Conservation (phyloP, 768 basidiomycete species). For the button mushroom (Agaricus bisporus) region DNA sequence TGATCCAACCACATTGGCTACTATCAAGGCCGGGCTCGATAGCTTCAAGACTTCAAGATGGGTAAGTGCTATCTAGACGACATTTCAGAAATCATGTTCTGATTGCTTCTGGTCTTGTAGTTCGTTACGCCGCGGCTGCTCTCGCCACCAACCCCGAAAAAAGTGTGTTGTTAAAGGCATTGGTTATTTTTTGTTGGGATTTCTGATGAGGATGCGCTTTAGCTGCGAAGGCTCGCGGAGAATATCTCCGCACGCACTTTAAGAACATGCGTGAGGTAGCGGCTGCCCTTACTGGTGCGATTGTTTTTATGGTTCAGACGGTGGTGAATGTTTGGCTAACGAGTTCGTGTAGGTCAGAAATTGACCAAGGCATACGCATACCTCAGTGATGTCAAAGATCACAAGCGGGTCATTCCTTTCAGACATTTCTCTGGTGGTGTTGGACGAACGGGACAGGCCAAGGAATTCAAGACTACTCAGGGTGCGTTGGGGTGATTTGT, state of each 20-base stretch:
- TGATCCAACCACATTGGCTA: slow-evolving; percentile 15
- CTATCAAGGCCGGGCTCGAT: slow-evolving; percentile 31
- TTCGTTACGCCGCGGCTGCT: slow-evolving; percentile 90
- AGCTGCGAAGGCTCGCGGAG: slow-evolving; percentile 91
- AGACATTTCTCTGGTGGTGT: slow-evolving; percentile 93
- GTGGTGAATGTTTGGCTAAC: neutral
- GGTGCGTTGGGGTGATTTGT: slow-evolving; percentile 44
- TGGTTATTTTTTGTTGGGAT: neutral
- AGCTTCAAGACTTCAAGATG: slow-evolving; percentile 60
- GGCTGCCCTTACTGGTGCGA: slow-evolving; percentile 81
- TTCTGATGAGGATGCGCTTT: slow-evolving; percentile 13
- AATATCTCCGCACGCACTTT: slow-evolving; percentile 99
- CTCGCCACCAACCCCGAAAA: slow-evolving; percentile 92
- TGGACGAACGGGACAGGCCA: slow-evolving; percentile 90
- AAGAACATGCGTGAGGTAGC: slow-evolving; percentile 99
- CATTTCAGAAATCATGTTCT: slow-evolving; percentile 15
- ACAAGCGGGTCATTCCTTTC: slow-evolving; percentile 97
- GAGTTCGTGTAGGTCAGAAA: slow-evolving; percentile 61
- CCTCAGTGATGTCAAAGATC: slow-evolving; percentile 89
- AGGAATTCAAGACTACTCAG: slow-evolving; percentile 95
- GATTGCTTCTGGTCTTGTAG: slow-evolving; percentile 31
- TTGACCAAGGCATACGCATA: slow-evolving; percentile 93
- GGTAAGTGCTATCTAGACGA: slow-evolving; percentile 38
- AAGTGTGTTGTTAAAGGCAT: slow-evolving; percentile 46
- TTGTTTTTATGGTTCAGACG: neutral